Evolutionary conservation across 2,329 filamentous ascomycete genomes (phyloP).

Genomic region (Penicillium vulpinum): DNA sequence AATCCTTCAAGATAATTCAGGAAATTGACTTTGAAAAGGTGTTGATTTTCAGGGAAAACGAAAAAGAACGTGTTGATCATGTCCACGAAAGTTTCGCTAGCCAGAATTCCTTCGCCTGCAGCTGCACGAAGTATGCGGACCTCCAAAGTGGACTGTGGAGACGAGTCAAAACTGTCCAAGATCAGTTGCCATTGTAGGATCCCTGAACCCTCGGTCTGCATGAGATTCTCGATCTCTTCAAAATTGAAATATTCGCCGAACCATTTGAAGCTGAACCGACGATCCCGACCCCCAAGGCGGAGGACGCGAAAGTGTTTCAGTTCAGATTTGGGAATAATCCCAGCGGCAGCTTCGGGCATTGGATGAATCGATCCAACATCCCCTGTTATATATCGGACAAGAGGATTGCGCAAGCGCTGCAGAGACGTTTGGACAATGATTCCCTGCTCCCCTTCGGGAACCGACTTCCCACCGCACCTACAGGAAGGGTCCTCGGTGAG

Average conservation of each 20-base stretch:
- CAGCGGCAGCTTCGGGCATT: not conserved
- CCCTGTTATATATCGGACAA: slow-evolving; percentile 48
- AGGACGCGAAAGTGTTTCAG: not conserved
- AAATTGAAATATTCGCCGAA: not conserved
- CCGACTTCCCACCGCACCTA: not conserved
- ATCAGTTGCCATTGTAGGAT: not conserved
- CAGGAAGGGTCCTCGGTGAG: not conserved
- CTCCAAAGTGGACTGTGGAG: not conserved
- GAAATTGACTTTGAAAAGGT: not conserved
- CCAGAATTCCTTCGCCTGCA: not conserved
- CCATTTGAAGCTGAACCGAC: not conserved
- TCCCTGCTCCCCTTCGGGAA: slow-evolving; percentile 19
- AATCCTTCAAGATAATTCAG: not conserved
- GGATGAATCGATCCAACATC: slow-evolving; percentile 40
- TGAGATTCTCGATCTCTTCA: not conserved
- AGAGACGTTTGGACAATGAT: slow-evolving; percentile 47
- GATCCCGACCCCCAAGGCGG: not conserved
- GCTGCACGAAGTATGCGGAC: not conserved
- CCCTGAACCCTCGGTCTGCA: not conserved
- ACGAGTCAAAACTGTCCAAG: not conserved
- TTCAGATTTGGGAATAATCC: not conserved
- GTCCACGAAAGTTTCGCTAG: not conserved
- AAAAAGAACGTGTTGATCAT: not conserved
- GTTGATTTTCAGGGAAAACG: not conserved
- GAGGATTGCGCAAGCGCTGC: slow-evolving; percentile 44